Conservation (phyloP, 768 basidiomycete species). For the Boletus eberwhitei region DNA sequence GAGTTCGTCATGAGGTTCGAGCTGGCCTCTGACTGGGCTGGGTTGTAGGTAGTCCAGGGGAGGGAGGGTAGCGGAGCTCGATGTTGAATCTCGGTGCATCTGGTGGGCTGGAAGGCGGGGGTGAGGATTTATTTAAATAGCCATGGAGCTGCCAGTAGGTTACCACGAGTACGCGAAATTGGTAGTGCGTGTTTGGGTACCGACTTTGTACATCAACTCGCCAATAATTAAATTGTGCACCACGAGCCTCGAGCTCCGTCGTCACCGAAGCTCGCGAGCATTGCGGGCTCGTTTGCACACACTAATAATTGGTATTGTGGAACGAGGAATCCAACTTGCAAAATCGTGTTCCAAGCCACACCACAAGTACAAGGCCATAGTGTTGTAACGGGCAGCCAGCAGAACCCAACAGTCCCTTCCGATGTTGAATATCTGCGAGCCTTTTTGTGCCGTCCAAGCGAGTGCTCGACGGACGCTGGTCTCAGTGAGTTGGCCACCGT, state of each 20-base stretch:
- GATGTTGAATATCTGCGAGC: no score
- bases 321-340: no score
- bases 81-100: constrained; percentile 26
- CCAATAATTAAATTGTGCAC: neutral
- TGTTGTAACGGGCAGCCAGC: neutral
- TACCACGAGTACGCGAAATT: constrained; percentile 17
- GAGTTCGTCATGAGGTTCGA: constrained; percentile 58
- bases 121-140: constrained; percentile 3
- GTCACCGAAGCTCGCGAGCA: neutral
- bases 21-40: constrained; percentile 71
- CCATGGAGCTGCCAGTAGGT: neutral
- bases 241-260: no score
- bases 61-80: constrained; percentile 22
- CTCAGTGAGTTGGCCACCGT: neutral
- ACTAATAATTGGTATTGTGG: no score
- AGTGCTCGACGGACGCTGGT: no score
- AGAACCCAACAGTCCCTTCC: no score
- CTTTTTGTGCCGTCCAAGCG: neutral
- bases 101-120: constrained; percentile 4
- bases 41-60: constrained; percentile 54
- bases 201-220: constrained; percentile 25
- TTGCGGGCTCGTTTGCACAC: no score
- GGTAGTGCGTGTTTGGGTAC: constrained; percentile 20
- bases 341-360: no score
- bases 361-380: neutral